Percentiles rank a stretch among this genome's conserved stretches.
These are phyloP conservation scores for Nakazawaea sp. DNA, from an alignment of 805 yeast species.

Conservation along the genomic window DNA sequence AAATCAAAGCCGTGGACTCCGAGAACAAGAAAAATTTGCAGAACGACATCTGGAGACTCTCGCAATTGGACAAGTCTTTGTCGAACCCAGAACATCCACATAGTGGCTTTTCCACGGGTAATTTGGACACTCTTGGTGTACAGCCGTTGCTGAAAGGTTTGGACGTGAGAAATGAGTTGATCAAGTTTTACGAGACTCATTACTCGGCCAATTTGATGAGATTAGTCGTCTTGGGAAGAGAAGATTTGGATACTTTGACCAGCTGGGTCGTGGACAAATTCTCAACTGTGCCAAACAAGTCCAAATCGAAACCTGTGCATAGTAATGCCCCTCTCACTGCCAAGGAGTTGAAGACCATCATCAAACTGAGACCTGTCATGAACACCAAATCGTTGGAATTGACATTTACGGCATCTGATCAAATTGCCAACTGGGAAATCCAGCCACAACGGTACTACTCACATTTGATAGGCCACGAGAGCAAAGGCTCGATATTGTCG, in stretches of 20 bases:
- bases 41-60: conserved; percentile 81
- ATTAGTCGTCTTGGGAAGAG: conserved; percentile 78
- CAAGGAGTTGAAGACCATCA: conserved; percentile 43
- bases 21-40: conserved; percentile 94
- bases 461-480: conserved; percentile 90
- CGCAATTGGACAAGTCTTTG: conserved; percentile 73
- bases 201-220: conserved; percentile 90
- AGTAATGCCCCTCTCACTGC: conserved; percentile 39
- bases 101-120: conserved; percentile 88
- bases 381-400: conserved; percentile 64
- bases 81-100: conserved; percentile 77
- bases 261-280: conserved; percentile 66
- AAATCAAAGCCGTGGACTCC: conserved; percentile 90
- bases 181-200: conserved; percentile 62
- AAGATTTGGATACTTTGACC: conserved; percentile 64
- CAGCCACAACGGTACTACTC: conserved; percentile 68
- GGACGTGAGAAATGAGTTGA: conserved; percentile 74
- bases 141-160: conserved; percentile 53
- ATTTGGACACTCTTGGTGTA: conserved; percentile 62
- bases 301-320: conserved; percentile 38
- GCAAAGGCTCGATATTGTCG: conserved; percentile 74
- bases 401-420: conserved; percentile 71
- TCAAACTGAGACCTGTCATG: conserved; percentile 77
- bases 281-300: conserved; percentile 49
- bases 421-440: conserved; percentile 55